These are phyloP conservation scores for Huntiella moniliformis DNA, from an alignment of 2,329 filamentous ascomycete genomes.

Conservation along the genomic window DNA sequence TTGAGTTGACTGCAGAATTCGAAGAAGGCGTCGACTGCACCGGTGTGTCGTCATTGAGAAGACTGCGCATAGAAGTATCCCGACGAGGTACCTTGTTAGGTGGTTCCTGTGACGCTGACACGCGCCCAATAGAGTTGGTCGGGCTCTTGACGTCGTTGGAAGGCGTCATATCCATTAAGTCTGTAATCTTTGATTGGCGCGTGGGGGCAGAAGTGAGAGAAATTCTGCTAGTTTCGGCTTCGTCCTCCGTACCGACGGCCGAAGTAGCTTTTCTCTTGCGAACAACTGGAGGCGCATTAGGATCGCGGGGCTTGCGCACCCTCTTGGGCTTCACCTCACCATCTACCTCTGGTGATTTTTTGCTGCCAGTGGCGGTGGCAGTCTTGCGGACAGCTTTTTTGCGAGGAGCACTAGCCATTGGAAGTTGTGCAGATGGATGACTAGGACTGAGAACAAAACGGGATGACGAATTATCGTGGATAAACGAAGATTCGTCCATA, in stretches of 20 bases:
- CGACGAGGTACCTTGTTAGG: constrained; percentile 31
- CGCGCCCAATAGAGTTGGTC: constrained; percentile 3
- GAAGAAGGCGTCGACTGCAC: constrained; percentile 16
- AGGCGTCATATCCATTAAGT: constrained; percentile 17
- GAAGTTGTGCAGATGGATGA: constrained; percentile 29
- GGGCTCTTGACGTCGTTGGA: constrained; percentile 14
- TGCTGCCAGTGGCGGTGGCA: constrained; percentile 32
- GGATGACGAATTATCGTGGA: constrained; percentile 20
- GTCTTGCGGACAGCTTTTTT: constrained; percentile 50
- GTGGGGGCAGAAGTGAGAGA: constrained; percentile 16
- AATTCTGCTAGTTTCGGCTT: constrained; percentile 20
- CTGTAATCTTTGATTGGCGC: constrained; percentile 24
- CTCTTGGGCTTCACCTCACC: constrained; percentile 29
- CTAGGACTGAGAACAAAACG: constrained; percentile 18
- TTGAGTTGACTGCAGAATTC: constrained; percentile 17
- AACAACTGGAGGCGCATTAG: constrained; percentile 34
- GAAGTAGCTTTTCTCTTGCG: constrained; percentile 35
- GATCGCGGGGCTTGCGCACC: constrained; percentile 33
- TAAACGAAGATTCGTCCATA: constrained; percentile 28
- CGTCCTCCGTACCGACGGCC: constrained; percentile 21
- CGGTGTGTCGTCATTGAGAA: constrained; percentile 35
- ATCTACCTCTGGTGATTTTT: constrained; percentile 20
- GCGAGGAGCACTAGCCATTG: constrained; percentile 37
- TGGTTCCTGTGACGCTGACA: constrained; percentile 16
- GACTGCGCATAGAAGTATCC: constrained; percentile 36